Conservation (phyloP, 257 asterid species). For the Solanum pinnatisectum region DNA sequence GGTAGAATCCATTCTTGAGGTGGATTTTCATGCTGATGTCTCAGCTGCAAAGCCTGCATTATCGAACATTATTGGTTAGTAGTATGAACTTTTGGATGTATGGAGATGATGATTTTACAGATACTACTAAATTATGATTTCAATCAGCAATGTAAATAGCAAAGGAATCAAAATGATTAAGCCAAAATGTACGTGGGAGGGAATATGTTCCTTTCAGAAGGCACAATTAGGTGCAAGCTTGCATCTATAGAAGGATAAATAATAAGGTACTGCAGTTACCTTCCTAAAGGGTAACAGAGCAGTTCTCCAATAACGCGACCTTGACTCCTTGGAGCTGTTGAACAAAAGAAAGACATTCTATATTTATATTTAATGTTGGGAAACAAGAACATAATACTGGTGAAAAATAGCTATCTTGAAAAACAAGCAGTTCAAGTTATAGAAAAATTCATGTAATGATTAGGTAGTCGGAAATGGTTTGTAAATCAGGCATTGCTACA, state of each 20-base stretch:
- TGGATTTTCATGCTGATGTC: constrained; percentile 19
- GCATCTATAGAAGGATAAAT: not conserved
- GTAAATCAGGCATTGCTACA: not conserved
- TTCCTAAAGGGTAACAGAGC: constrained; percentile 44
- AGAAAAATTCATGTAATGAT: not conserved
- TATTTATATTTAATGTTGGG: constrained; percentile 12
- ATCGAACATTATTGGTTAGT: not conserved
- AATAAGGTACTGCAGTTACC: constrained; percentile 12
- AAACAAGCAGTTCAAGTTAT: not conserved
- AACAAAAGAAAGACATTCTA: not conserved
- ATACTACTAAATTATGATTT: not conserved
- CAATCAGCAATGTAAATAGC: not conserved
- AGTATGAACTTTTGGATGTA: not conserved
- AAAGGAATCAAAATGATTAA: too few relatives aligned
- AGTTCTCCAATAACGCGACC: constrained; percentile 41
- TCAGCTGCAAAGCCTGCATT: constrained; percentile 44
- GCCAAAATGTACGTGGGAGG: too few relatives aligned
- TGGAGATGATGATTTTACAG: not conserved
- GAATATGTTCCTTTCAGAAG: not conserved
- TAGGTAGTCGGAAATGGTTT: not conserved
- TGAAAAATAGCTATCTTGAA: not conserved
- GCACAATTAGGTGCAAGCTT: not conserved
- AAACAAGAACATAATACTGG: not conserved
- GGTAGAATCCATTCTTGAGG: constrained; percentile 21
- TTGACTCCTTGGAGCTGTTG: constrained; percentile 8